Percentiles rank a stretch among this genome's conserved stretches.
Evolutionary conservation across 805 yeast species (phyloP).

Genomic region (Metschnikowia dekortorum): DNA sequence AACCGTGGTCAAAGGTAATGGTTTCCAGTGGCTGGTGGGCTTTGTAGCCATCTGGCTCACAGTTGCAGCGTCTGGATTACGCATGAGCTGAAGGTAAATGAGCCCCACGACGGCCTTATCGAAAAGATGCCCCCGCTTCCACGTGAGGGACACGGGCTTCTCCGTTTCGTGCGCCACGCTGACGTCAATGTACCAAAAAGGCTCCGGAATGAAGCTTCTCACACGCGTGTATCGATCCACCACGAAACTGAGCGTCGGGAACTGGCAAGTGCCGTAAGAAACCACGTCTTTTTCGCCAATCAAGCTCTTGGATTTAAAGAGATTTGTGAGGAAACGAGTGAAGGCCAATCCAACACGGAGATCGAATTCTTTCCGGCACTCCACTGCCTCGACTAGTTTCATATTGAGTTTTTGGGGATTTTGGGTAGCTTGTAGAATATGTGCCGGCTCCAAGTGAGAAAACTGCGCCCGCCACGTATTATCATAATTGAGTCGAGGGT

Average conservation of each 20-base stretch:
- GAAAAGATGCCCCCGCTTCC: conserved; percentile 71
- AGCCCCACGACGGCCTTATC: conserved; percentile 64
- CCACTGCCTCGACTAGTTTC: conserved; percentile 76
- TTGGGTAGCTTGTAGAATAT: conserved; percentile 69
- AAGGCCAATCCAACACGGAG: conserved; percentile 84
- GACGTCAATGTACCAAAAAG: conserved; percentile 71
- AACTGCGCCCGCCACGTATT: conserved; percentile 71
- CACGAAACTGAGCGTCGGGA: conserved; percentile 94
- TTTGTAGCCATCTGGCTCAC: conserved; percentile 49
- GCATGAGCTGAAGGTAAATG: conserved; percentile 60
- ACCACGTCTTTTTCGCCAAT: conserved; percentile 38
- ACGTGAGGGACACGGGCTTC: conserved; percentile 45
- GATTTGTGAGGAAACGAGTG: conserved; percentile 70
- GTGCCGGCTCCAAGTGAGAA: conserved; percentile 78
- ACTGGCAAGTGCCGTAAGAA: conserved; percentile 92
- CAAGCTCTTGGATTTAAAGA: conserved; percentile 35
- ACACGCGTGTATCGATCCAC: conserved; percentile 85
- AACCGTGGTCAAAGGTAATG: conserved; percentile 91
- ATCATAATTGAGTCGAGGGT: conserved; percentile 42
- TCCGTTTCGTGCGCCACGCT: conserved; percentile 40
- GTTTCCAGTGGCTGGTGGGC: conserved; percentile 74
- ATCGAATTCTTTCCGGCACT: conserved; percentile 82
- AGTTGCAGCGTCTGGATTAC: conserved; percentile 46
- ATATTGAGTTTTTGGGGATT: conserved; percentile 61
- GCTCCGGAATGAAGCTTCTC: conserved; percentile 66